Conservation (phyloP, 352 stramenopile genomes). For the Phytophthora nicotianae region DNA sequence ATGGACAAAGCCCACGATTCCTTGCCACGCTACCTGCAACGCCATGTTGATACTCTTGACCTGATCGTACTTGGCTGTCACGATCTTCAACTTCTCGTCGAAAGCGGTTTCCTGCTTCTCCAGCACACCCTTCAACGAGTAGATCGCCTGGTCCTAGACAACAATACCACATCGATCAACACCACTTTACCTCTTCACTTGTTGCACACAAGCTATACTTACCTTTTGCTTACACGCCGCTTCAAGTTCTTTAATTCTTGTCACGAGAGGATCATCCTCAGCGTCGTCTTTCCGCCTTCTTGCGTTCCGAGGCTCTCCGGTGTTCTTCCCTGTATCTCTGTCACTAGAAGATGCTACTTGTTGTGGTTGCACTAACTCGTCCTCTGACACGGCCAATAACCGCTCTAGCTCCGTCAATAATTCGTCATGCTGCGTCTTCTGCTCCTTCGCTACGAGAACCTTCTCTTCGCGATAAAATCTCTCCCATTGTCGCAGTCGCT, state of each 20-base stretch:
- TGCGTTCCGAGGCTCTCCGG: conserved; percentile 11
- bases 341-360: conserved; percentile 4
- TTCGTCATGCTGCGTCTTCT: conserved; percentile 58
- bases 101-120: conserved; percentile 72
- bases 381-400: conserved; percentile 41
- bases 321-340: conserved; percentile 12
- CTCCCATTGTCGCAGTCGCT: conserved; percentile 71
- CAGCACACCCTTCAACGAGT: conserved; percentile 65
- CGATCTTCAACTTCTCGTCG: conserved; percentile 73
- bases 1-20: not conserved
- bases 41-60: conserved; percentile 83
- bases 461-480: conserved; percentile 56
- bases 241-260: conserved; percentile 66
- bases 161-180: not conserved
- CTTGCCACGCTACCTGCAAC: conserved; percentile 55
- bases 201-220: not conserved
- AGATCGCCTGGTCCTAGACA: conserved; percentile 65
- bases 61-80: conserved; percentile 78
- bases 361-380: conserved; percentile 33
- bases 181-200: not conserved
- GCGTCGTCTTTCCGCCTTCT: conserved; percentile 22
- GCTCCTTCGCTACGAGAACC: conserved; percentile 31
- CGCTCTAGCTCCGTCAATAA: conserved; percentile 56
- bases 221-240: conserved; percentile 82
- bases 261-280: conserved; percentile 34